Base-by-base conservation (phyloP, 208 protist species). In the Plasmodiophora brassicae region DNA sequence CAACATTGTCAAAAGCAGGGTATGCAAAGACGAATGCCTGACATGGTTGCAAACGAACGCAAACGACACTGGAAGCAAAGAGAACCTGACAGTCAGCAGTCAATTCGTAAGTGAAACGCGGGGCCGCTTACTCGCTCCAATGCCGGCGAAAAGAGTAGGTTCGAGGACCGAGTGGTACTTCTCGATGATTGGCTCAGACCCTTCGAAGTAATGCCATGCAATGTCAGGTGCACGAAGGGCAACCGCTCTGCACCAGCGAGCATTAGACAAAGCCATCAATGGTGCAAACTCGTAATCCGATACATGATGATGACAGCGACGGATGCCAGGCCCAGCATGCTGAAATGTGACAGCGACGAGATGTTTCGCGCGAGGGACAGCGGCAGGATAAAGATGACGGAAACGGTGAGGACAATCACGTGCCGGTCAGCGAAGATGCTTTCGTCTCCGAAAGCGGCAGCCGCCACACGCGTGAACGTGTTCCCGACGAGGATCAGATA, bases 31-130 rank as follows among this genome's bases (percentile, higher is more conserved):
- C n/a, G n/a, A n/a, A n/a, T n/a, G n/a, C n/a, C n/a, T n/a, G n/a
- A n/a, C n/a, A 78, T 78, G 65, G n/a, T 78, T 78, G n/a, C 65
- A 78, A 38, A 78, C 65, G n/a, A 78, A 78, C 20, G 65, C 65
- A 78, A 78, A 78, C 5, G 65, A 78, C 65, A 78, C 41, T n/a
- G n/a, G n/a, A n/a, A n/a, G n/a, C n/a, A n/a, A n/a, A n/a, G n/a
- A 5, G 65, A 44, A 8, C 65, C 65, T 78, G n/a, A 5, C 50
- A n/a, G n/a, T n/a, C n/a, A n/a, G 50, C 25, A 57, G 65, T 44
- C 10, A 78, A 44, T 78, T 78, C 32, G 5, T 36, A 78, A 38
- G 14, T 38, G n/a, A 5, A 78, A 44, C 14, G 14, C 65, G 41
- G n/a, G n/a, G 32, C 5, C 10, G 20, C 20, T 36, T 78, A 78